Conservation (phyloP, 768 basidiomycete species). For the Suillus decipiens region DNA sequence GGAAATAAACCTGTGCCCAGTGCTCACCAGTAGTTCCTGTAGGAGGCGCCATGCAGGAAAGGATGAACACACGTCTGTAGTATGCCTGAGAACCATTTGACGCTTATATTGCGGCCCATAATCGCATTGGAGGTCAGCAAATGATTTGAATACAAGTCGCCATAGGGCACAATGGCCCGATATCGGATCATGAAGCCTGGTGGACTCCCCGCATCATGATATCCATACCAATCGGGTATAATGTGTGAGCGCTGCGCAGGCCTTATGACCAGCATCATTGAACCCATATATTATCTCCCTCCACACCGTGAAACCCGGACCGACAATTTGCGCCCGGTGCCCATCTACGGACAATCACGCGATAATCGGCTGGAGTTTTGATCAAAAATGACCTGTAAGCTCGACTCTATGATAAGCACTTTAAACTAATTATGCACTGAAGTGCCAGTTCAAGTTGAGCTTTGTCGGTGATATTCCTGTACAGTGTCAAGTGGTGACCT, state of each 20-base stretch:
- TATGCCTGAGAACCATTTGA: constrained; percentile 2
- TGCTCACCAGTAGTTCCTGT: constrained; percentile 44
- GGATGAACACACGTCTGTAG: background rate
- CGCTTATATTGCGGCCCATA: constrained; percentile 9
- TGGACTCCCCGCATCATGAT: background rate
- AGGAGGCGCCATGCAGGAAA: constrained; percentile 36
- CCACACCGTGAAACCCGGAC: background rate
- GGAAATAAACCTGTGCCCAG: background rate
- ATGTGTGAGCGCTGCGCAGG: constrained; percentile 10
- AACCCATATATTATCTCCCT: background rate
- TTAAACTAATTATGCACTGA: background rate
- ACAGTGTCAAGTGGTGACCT: background rate
- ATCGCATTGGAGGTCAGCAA: background rate
- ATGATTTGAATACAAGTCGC: background rate
- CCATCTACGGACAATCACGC: background rate
- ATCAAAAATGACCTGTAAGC: background rate
- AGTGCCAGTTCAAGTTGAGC: background rate
- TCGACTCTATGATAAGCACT: background rate
- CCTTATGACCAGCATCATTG: constrained; percentile 11
- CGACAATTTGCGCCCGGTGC: no score
- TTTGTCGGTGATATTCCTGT: background rate
- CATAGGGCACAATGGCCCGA: background rate
- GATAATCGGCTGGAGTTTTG: background rate
- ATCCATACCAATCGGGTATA: constrained; percentile 8
- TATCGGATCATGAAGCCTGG: background rate